Evolutionary conservation across 345 rosid genomes (phyloP), one percentile per base, ranked within the genome.

Genomic region (Passiflora organensis): DNA sequence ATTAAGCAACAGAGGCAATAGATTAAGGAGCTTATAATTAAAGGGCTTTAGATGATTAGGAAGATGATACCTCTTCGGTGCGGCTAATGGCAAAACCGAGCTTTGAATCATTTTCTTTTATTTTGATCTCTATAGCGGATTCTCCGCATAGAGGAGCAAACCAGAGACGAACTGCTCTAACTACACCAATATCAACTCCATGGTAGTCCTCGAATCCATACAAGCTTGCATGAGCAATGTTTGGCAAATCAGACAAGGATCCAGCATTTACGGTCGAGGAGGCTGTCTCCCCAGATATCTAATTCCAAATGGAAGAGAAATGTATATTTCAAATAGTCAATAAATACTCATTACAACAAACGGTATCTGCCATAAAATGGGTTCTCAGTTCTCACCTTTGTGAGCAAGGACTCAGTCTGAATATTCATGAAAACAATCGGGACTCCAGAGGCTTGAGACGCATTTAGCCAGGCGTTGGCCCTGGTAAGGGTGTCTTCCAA

Each of bases 171-270:
- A 84, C 91, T 4, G 96, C 94, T 73, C 96, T 80, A 18, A 93
- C 96, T 16, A 93, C 95, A 43, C 99, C 99, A 20, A 93, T 78
- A 78, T 93, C 99, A 37, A 93, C 91, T 38, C 96, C 96, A 18
- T 93, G 99, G 63, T 89, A 93, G 67, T 93, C 99, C 80, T 93
- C 99, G 42, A 93, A 93, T 14, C 99, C 99, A 38, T 93, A 93
- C 9, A 93, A 67, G 66, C 94, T 93, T 4, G 71, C 89, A 48
- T 79, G 77, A 43, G 89, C 91, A 5, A 86, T 77, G 57, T 81
- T 83, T 0, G 96, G 79, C 43, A 89, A 56, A 72, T 93, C 99
- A 16, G 96, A 80, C 34, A 93, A 69, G 0, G 96, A 89, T 0
- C 94, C 90, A 0, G 99, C 70, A 67, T 76, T 93, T 60, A 89